Conservation (phyloP, 176 grass and related monocot species). For the Elymus sibiricus region DNA sequence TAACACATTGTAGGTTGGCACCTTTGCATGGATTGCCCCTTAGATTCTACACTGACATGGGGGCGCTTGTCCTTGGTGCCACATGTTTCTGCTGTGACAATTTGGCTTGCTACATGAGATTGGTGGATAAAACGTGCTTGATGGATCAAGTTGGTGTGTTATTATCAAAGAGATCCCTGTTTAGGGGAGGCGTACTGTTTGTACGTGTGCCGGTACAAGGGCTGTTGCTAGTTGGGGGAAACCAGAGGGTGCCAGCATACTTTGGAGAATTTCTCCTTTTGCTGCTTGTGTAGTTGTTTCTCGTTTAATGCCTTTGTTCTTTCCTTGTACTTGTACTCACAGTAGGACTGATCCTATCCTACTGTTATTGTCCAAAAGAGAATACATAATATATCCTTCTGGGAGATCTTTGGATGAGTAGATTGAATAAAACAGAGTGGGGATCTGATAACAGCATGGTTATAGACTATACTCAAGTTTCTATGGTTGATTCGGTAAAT, state of each 20-base stretch:
- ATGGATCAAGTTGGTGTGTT: neutral
- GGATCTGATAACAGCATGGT: neutral
- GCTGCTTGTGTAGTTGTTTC: neutral
- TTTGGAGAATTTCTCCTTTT: neutral
- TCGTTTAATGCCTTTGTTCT: neutral
- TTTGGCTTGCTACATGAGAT: neutral
- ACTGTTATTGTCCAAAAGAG: neutral
- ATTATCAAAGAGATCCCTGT: neutral
- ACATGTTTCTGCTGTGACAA: conserved; percentile 20
- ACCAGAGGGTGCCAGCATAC: neutral
- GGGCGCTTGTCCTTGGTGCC: neutral
- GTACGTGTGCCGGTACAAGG: neutral
- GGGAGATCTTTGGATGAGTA: neutral
- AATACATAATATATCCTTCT: neutral
- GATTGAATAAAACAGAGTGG: neutral
- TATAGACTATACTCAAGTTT: neutral
- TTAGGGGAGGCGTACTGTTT: neutral
- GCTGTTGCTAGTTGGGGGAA: neutral
- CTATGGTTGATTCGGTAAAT: neutral
- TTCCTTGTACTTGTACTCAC: neutral
- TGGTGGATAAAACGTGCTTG: neutral
- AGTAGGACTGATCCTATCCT: neutral
- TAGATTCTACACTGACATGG: neutral
- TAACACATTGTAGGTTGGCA: neutral
- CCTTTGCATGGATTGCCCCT: neutral